Conservation (phyloP, 2,329 filamentous ascomycete species). For the Ambrosiella cleistominuta region DNA sequence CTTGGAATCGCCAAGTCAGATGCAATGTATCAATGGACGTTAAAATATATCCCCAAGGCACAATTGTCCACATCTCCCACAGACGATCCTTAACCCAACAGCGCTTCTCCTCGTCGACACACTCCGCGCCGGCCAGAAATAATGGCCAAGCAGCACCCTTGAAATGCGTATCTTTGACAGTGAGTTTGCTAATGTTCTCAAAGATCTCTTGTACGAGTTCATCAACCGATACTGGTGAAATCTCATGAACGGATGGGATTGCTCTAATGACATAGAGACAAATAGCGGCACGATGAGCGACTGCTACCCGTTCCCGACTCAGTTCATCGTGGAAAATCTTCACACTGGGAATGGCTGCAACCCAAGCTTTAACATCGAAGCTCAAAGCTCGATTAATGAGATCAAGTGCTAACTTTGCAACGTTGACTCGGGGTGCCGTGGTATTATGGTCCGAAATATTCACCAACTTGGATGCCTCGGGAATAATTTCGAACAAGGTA, state of each 20-base stretch:
- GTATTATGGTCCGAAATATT: conserved; percentile 17
- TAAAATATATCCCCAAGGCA: conserved; percentile 34
- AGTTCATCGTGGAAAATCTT: conserved; percentile 24
- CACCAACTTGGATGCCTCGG: conserved; percentile 25
- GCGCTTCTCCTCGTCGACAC: conserved; percentile 27
- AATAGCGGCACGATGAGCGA: conserved; percentile 29
- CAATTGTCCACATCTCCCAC: conserved; percentile 26
- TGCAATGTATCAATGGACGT: conserved; percentile 31
- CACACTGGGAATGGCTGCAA: conserved; percentile 21
- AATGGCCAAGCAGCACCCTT: conserved; percentile 44
- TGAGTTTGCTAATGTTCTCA: conserved; percentile 30
- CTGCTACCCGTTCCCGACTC: conserved; percentile 27
- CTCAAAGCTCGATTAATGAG: conserved; percentile 25
- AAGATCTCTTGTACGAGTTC: conserved; percentile 33
- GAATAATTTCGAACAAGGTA: conserved; percentile 27
- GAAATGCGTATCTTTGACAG: conserved; percentile 32
- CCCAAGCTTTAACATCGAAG: conserved; percentile 28
- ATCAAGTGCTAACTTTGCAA: conserved; percentile 21
- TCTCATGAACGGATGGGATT: conserved; percentile 23
- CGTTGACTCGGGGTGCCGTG: conserved; percentile 19
- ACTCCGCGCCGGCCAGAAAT: conserved; percentile 40
- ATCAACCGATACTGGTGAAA: conserved; percentile 24
- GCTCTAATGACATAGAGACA: conserved; percentile 30
- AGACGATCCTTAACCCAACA: conserved; percentile 34
- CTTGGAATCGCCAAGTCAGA: conserved; percentile 29